Evolutionary conservation across 1,284 basidiomycete genomes (phyloP).

Genomic region (Termitomyces sp.): DNA sequence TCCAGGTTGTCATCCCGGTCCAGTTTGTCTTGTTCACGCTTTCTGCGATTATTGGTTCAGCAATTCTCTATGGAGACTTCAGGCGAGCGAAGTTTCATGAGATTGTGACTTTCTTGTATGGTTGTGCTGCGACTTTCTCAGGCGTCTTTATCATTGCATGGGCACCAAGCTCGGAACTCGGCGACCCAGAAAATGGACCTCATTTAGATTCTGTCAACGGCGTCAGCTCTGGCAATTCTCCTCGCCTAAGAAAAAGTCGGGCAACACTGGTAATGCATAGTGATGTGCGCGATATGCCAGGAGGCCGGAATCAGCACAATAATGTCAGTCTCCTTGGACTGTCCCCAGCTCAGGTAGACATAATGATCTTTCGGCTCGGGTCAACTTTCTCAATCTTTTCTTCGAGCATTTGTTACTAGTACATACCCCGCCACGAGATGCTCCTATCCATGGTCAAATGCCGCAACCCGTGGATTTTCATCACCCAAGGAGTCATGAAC

Average conservation of each 20-base stretch:
- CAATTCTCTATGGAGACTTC: constrained; percentile 93
- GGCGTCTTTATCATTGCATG: constrained; percentile 85
- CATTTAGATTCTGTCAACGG: constrained; percentile 16
- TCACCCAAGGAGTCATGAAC: constrained; percentile 36
- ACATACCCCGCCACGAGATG: constrained; percentile 56
- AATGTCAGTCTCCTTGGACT: constrained; percentile 58
- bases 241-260: constrained; percentile 27
- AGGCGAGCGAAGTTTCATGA: constrained; percentile 74
- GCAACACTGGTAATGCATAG: constrained; percentile 42
- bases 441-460: constrained; percentile 26
- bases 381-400: background rate
- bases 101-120: constrained; percentile 83
- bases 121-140: constrained; percentile 75
- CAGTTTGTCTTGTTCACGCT: constrained; percentile 92
- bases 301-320: constrained; percentile 47
- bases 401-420: constrained; percentile 53
- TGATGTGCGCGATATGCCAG: constrained; percentile 37
- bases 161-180: constrained; percentile 31
- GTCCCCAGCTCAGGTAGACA: constrained; percentile 63
- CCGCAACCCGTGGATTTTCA: constrained; percentile 25
- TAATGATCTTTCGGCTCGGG: constrained; percentile 1
- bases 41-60: constrained; percentile 87
- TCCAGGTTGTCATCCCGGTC: constrained; percentile 83
- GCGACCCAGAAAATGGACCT: constrained; percentile 24
- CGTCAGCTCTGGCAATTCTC: constrained; percentile 24